Evolutionary conservation across 106 monocot species (phyloP).

Genomic region (Narthecium ossifragum): DNA sequence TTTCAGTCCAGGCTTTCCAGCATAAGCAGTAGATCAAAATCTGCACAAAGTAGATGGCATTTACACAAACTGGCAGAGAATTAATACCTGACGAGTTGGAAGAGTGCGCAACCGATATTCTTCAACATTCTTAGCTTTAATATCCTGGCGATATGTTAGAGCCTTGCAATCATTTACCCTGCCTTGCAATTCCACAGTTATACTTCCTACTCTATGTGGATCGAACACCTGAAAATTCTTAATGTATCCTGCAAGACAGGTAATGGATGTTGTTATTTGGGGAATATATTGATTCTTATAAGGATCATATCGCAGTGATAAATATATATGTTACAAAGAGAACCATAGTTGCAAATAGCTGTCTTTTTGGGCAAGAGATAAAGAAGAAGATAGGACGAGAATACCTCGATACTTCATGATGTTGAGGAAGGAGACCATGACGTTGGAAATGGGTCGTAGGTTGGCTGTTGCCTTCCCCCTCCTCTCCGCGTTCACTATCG

Average conservation of each 20-base stretch:
- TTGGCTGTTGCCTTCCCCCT: slow-evolving; percentile 46
- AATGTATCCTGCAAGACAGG: slow-evolving; percentile 64
- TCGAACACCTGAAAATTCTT: slow-evolving; percentile 87
- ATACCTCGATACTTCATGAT: slow-evolving; percentile 68
- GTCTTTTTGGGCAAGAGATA: background rate
- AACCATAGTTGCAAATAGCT: background rate
- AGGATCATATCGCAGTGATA: background rate
- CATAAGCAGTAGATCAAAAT: too few relatives aligned
- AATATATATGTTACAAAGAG: background rate
- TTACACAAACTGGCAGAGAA: too few relatives aligned
- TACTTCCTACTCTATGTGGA: slow-evolving; percentile 83
- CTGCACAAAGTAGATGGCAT: too few relatives aligned
- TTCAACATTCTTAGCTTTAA: slow-evolving; percentile 72
- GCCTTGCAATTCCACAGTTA: slow-evolving; percentile 86
- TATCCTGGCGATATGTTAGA: slow-evolving; percentile 80
- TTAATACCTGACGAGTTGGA: slow-evolving; percentile 88
- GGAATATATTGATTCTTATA: background rate
- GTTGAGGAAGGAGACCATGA: slow-evolving; percentile 54
- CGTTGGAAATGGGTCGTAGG: slow-evolving; percentile 59
- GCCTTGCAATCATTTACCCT: slow-evolving; percentile 83
- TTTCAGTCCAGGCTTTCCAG: too few relatives aligned
- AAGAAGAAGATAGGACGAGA: background rate
- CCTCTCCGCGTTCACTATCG: slow-evolving; percentile 70
- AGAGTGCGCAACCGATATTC: slow-evolving; percentile 57
- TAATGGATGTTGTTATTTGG: too few relatives aligned